Evolutionary conservation across 257 asterid genomes (phyloP).

Genomic region (Apocynum venetum): DNA sequence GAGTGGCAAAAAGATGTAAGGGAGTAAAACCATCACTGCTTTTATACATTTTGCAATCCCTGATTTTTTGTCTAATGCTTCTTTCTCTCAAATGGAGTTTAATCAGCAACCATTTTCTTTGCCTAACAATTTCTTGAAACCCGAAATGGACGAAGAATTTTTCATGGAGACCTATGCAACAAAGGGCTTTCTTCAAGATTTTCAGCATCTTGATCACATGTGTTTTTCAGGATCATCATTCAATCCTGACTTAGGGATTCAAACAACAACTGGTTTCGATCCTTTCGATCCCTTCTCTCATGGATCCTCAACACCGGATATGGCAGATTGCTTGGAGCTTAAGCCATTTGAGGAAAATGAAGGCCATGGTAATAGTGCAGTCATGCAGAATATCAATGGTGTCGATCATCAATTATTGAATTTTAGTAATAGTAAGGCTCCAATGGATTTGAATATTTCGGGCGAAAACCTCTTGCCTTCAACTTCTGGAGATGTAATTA

Average conservation of each 20-base stretch:
- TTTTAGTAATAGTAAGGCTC: too few relatives aligned
- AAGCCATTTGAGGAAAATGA: constrained; percentile 38
- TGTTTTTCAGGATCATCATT: constrained; percentile 24
- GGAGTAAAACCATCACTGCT: neutral
- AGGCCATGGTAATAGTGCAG: neutral
- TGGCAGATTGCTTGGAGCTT: constrained; percentile 25
- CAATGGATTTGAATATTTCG: too few relatives aligned
- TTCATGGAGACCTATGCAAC: constrained; percentile 27
- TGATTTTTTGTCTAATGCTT: neutral
- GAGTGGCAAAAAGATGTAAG: constrained; percentile 3
- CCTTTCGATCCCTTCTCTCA: constrained; percentile 48
- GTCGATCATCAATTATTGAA: too few relatives aligned
- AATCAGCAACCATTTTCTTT: constrained; percentile 9
- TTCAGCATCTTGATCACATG: constrained; percentile 47
- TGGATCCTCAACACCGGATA: constrained; percentile 18
- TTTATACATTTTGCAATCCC: neutral
- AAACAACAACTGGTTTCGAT: constrained; percentile 32
- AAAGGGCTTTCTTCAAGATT: constrained; percentile 50
- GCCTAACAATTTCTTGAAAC: constrained; percentile 36
- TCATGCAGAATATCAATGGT: too few relatives aligned
- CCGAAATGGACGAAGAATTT: constrained; percentile 36
- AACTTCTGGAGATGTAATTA: constrained; percentile 1
- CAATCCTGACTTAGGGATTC: constrained; percentile 28
- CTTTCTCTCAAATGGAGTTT: constrained; percentile 24
- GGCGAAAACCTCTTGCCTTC: neutral